Evolutionary conservation across 148 eudicot species (phyloP), one percentile per base, ranked within the genome.

Genomic region (Vaccinium vitisidaea): DNA sequence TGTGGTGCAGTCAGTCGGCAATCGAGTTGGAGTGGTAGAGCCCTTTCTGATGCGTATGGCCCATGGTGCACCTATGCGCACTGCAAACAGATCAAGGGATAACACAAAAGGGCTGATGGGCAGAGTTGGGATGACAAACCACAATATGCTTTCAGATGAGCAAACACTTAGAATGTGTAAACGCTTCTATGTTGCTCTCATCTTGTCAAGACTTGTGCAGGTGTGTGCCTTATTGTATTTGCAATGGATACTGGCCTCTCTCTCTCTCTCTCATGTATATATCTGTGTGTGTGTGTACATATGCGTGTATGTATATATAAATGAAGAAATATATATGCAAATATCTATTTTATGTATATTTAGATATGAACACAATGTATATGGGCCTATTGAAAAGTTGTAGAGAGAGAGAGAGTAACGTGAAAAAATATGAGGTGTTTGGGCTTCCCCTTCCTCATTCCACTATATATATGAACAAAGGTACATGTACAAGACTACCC

Each of bases 31-130:
- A 88, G 99, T 97, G 36, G 82, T 87, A 67, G 99, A 97, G 88
- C 96, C 98, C 75, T 97, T 97, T 89, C 83, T 97, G 83, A 97
- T 97, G 99, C 96, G 95, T 63, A 95, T 97, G 98, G 99, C 99
- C 25, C 99, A 97, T 85, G 96, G 96, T 79, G 99, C 93, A 54
- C 95, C 97, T 79, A 59, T 92, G 80, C 91, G 93, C 77, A 74
- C 87, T 67, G 87, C 91, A 80, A 90, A 85, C 86, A 91, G 88
- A 87, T 87, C 92, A 75, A 91, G 88, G 86, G 90, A 86, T 86
- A 89, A 58, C 27, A 58, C 75, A 21, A 94, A 89, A 88, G 92
- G 90, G 14, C 86, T 89, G 80, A 91, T 84, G 83, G 92, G 93
- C 50, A 88, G 83, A 86, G 82, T 84, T 84, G 92, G 92, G 70